Evolutionary conservation across 371 early-diverging fungal genomes (phyloP).

Genomic region (Zychaea mexicana): DNA sequence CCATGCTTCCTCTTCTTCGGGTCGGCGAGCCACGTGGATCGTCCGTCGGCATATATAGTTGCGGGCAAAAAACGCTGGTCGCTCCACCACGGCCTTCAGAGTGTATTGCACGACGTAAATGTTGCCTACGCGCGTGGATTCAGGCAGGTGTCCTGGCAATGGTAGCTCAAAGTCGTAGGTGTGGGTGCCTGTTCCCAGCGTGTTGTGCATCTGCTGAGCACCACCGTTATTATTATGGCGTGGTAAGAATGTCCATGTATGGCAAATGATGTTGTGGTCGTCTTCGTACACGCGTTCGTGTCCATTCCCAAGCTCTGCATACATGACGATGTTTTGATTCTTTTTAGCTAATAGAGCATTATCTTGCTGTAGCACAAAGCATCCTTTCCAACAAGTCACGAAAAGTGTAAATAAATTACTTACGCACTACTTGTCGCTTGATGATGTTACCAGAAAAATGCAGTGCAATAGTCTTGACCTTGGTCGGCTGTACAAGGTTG

Average conservation of each 20-base stretch:
- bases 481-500: conserved; percentile 27
- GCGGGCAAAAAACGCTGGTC: conserved; percentile 28
- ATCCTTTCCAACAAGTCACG: no score
- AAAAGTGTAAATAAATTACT: no score
- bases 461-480: conserved; percentile 32
- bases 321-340: no score
- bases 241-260: conserved; percentile 34
- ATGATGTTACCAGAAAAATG: conserved; percentile 29
- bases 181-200: conserved; percentile 26
- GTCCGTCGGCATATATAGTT: conserved; percentile 17
- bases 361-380: no score
- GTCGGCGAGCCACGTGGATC: conserved; percentile 28
- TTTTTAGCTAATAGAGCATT: no score
- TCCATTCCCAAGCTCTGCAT: conserved; percentile 9
- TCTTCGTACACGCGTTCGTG: conserved; percentile 34
- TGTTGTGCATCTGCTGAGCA: conserved; percentile 23
- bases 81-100: conserved; percentile 34
- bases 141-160: conserved; percentile 40
- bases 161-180: conserved; percentile 43
- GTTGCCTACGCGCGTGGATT: conserved; percentile 34
- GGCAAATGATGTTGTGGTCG: conserved; percentile 25
- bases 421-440: conserved; percentile 10
- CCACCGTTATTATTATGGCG: no score
- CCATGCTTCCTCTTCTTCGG: conserved; percentile 13
- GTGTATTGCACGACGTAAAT: conserved; percentile 37